Percentiles rank a stretch among this genome's conserved stretches.
Evolutionary conservation across 78 protist species (phyloP).

Genomic region (Diacronema lutheri): DNA sequence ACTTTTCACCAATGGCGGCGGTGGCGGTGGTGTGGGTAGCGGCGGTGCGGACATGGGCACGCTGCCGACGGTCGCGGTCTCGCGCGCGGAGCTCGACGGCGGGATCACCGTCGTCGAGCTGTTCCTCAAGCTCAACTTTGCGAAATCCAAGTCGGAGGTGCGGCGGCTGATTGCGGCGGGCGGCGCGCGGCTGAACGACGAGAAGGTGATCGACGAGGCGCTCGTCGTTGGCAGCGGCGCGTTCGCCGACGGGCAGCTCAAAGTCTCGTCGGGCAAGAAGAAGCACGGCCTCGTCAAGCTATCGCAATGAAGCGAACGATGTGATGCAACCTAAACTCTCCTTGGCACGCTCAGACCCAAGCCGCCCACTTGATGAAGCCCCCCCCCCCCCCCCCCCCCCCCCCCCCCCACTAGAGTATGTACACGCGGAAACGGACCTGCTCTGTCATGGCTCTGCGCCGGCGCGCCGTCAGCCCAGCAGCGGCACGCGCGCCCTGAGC

Average conservation of each 20-base stretch:
- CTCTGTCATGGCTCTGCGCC: too few relatives aligned
- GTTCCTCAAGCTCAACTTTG: slow-evolving; percentile 12
- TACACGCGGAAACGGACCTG: too few relatives aligned
- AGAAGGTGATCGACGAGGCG: background rate
- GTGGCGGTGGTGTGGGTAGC: background rate
- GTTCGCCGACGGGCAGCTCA: background rate
- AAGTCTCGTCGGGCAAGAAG: slow-evolving; percentile 36
- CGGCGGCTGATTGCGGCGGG: background rate
- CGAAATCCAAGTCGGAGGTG: slow-evolving; percentile 14
- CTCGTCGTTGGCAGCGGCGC: background rate
- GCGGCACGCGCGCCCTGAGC: too few relatives aligned
- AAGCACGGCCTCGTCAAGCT: slow-evolving; percentile 42
- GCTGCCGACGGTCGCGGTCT: background rate
- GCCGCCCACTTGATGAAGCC: too few relatives aligned
- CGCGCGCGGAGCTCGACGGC: background rate
- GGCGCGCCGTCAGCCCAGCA: too few relatives aligned
- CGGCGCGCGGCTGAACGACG: slow-evolving; percentile 32
- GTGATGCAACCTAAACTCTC: too few relatives aligned
- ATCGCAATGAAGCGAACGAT: too few relatives aligned
- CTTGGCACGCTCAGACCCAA: too few relatives aligned
- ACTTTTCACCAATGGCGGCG: background rate
- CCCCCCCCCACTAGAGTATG: too few relatives aligned
- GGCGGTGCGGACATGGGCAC: background rate
- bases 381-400: too few relatives aligned
- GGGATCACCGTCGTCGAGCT: slow-evolving; percentile 22